Base-by-base conservation (phyloP, 2,329 filamentous ascomycete species). In the Metarhizium brunneum region DNA sequence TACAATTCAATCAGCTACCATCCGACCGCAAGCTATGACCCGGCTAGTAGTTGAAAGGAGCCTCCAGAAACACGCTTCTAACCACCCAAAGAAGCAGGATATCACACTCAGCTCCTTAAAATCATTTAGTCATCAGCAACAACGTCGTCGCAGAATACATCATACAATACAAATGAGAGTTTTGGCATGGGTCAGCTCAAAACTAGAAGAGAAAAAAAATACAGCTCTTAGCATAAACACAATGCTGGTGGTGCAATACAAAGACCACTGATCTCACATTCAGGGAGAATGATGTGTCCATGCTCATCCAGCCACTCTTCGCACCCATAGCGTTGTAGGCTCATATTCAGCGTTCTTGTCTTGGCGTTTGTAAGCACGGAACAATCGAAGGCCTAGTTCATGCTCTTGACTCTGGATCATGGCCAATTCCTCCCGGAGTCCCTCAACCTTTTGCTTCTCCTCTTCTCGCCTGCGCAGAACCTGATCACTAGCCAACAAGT, bases 331-430 rank as follows among this genome's bases (percentile, higher is more conserved):
- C 35, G 81, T 81, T 0, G 84, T 86, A 11, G 82, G 82, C 64
- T 88, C 84, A 63, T 77, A 86, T 38, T 78, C 76, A 2, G 78
- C 78, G 53, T 86, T 80, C 60, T 85, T 81, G 63, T 92, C 87
- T 62, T 84, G 78, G 50, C 88, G 80, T 73, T 90, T 92, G 71
- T 88, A 86, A 10, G 87, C 85, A 25, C 87, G 76, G 66, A 89
- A 83, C 54, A 94, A 74, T 68, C 85, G 86, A 63, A 94, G 72
- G 1, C 89, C 89, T 47, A 92, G 72, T 55, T 94, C 88, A 65
- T 92, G 87, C 69, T 91, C 86, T 68, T 92, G 85, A 60, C 84
- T 79, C 69, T 83, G 81, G 30, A 94, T 82, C 59, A 91, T 87
- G 3, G 85, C 81, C 40, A 92, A 76, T 67, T 92, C 87, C 52